phyloP scores from a whole-genome alignment of 2,329 filamentous ascomycete genomes.

The Colletotrichum shisoi region DNA sequence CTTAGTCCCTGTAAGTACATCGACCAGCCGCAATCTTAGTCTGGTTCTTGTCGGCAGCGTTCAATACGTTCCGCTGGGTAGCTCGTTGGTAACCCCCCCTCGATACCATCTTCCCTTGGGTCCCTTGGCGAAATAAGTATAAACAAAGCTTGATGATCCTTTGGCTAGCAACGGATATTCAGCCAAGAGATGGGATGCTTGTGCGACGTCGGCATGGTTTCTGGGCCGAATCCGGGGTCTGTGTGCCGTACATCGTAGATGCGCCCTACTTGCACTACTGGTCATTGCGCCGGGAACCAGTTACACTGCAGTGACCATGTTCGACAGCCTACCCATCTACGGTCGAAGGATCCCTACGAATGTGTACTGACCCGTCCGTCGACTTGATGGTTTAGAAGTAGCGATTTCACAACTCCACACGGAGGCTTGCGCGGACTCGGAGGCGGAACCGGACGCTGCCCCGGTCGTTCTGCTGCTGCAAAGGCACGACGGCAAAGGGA shows the following conservation, averaged over 20 bases:
- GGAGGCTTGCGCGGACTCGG: not conserved
- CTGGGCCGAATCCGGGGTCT: slow-evolving; percentile 31
- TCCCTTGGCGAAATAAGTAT: slow-evolving; percentile 11
- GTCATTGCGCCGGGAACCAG: slow-evolving; percentile 8
- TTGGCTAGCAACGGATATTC: not conserved
- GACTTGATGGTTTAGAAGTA: not conserved
- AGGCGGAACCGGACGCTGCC: not conserved
- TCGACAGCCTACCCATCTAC: not conserved
- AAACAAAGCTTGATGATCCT: slow-evolving; percentile 11
- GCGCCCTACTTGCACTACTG: not conserved
- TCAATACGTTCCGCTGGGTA: not conserved
- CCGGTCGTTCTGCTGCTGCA: slow-evolving; percentile 6
- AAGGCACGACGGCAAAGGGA: not conserved
- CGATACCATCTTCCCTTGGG: not conserved
- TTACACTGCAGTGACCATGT: not conserved
- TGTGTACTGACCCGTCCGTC: not conserved
- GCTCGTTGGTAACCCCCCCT: not conserved
- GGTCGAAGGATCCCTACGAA: not conserved
- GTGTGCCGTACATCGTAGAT: slow-evolving; percentile 24
- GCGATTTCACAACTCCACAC: not conserved
- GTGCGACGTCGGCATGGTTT: slow-evolving; percentile 38
- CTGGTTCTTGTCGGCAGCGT: not conserved
- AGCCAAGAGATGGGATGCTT: slow-evolving; percentile 32
- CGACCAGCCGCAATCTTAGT: not conserved
- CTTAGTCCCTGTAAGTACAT: not conserved